These are phyloP conservation scores for Penicillium canescens DNA, from an alignment of 495 filamentous ascomycete genomes.

Conservation along the genomic window DNA sequence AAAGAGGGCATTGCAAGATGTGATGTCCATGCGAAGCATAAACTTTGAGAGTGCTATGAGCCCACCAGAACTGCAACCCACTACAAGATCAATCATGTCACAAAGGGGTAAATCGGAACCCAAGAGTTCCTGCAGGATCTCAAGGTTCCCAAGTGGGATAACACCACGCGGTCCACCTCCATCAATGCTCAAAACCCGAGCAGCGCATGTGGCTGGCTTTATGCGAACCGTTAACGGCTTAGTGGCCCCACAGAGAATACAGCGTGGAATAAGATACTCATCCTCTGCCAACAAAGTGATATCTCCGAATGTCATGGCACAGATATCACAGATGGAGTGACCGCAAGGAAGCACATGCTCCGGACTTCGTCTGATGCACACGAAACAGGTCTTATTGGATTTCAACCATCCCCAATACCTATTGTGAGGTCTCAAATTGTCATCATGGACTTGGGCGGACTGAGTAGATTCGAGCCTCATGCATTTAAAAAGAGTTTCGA, in stretches of 20 bases:
- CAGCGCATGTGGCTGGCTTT: slow-evolving; percentile 28
- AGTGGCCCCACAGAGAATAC: slow-evolving; percentile 7
- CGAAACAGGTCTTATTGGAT: slow-evolving; percentile 11
- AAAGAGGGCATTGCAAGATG: slow-evolving; percentile 19
- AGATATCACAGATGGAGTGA: slow-evolving; percentile 31
- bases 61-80: slow-evolving; percentile 30
- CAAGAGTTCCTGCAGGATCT: slow-evolving; percentile 21
- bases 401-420: slow-evolving; percentile 4
- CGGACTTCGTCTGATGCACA: slow-evolving; percentile 20
- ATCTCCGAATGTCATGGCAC: slow-evolving; percentile 20
- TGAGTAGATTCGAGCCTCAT: neutral
- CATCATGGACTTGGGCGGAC: slow-evolving; percentile 3
- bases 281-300: slow-evolving; percentile 4
- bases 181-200: slow-evolving; percentile 31
- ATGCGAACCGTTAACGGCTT: slow-evolving; percentile 10
- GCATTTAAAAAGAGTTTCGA: slow-evolving; percentile 1
- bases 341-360: slow-evolving; percentile 28
- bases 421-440: slow-evolving; percentile 1
- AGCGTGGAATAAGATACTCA: slow-evolving; percentile 9
- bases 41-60: neutral
- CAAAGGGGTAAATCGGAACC: slow-evolving; percentile 15
- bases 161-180: slow-evolving; percentile 29
- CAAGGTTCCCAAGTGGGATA: slow-evolving; percentile 27
- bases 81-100: slow-evolving; percentile 28
- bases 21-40: slow-evolving; percentile 9